A percentile compares a stretch with the other conserved stretches of the same genome.
phyloP scores from a whole-genome alignment of 768 basidiomycete genomes.

The Podaxis mareebaensis region DNA sequence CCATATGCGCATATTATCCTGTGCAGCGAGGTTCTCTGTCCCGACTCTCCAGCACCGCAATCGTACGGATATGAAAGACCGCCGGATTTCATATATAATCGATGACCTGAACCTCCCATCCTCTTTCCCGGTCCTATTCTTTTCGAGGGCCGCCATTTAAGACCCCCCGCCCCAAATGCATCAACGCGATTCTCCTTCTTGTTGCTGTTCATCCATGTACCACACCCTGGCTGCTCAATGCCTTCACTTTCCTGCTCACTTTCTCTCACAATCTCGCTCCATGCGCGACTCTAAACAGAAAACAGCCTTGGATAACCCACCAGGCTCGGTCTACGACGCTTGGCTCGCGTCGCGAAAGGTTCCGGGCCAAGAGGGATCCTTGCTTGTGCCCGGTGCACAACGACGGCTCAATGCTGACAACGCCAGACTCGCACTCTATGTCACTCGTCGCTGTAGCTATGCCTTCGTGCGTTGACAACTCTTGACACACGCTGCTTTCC shows the following conservation, averaged over 20 bases:
- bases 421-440: conserved; percentile 53
- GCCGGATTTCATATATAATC: conserved; percentile 48
- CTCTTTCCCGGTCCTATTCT: conserved; percentile 25
- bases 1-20: conserved; percentile 42
- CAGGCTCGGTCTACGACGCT: conserved; percentile 45
- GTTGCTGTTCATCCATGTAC: conserved; percentile 40
- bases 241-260: conserved; percentile 37
- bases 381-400: conserved; percentile 67
- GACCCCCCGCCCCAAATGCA: conserved; percentile 31
- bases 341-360: conserved; percentile 61
- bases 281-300: conserved; percentile 25
- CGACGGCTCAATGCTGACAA: conserved; percentile 62
- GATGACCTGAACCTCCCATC: conserved; percentile 27
- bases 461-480: conserved; percentile 46
- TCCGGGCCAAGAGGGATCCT: conserved; percentile 42
- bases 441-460: conserved; percentile 53
- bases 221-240: conserved; percentile 35
- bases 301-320: conserved; percentile 18
- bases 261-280: conserved; percentile 31
- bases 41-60: conserved; percentile 38
- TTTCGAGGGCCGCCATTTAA: conserved; percentile 24
- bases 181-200: conserved; percentile 25
- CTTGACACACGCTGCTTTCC: conserved; percentile 11
- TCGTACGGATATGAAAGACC: conserved; percentile 47
- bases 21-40: conserved; percentile 34